A percentile compares a stretch with the other conserved stretches of the same genome.
phyloP scores from a whole-genome alignment of 192 early-diverging fungal species.

The Jimgerdemannia lactiflua region DNA sequence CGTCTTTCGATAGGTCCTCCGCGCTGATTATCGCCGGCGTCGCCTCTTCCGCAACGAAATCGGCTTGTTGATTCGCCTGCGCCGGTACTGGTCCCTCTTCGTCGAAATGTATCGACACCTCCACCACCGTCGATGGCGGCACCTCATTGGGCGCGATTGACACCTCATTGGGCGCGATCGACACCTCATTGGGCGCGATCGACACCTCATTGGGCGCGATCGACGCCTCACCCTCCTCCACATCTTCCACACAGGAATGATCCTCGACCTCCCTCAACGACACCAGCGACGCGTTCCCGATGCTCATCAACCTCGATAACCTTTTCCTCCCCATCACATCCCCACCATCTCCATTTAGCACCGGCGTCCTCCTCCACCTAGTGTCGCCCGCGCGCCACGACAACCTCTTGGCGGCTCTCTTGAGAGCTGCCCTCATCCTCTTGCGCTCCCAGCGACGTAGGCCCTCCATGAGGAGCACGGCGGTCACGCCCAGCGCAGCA shows the following conservation, averaged over 20 bases:
- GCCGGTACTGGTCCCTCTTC: no score
- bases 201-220: no score
- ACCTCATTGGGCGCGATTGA: no score
- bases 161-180: no score
- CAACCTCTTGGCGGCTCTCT: constrained; percentile 18
- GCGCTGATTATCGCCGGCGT: no score
- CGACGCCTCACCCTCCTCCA: neutral
- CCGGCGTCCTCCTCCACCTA: constrained; percentile 22
- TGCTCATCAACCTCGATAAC: constrained; percentile 9
- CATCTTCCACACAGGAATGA: neutral
- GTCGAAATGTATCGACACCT: no score
- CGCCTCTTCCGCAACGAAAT: no score
- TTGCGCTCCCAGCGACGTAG: constrained; percentile 21
- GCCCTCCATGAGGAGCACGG: constrained; percentile 25
- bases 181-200: no score
- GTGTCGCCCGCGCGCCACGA: constrained; percentile 22
- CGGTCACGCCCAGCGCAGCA: constrained; percentile 17
- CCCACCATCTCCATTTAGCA: constrained; percentile 14
- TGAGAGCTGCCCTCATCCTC: constrained; percentile 19
- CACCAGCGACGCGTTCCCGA: constrained; percentile 17
- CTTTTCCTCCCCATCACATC: constrained; percentile 18
- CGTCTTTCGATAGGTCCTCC: no score
- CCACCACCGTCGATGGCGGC: no score
- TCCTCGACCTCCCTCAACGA: constrained; percentile 19
- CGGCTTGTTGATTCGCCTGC: no score